Conservation (phyloP, 805 yeast genomes). For the Sporopachydermia quercuum region DNA sequence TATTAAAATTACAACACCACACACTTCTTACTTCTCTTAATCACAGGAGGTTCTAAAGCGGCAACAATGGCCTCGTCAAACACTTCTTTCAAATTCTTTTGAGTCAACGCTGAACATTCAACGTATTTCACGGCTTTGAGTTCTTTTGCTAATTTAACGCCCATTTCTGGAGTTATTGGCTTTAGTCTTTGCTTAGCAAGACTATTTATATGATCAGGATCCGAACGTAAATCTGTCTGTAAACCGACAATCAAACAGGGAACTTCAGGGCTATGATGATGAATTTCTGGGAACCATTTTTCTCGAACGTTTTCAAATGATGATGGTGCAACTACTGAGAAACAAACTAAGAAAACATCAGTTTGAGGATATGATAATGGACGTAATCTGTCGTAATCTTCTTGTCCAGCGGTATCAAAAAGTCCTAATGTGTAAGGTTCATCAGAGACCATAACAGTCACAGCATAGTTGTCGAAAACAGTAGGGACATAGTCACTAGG, state of each 20-base stretch:
- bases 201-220: slow-evolving; percentile 78
- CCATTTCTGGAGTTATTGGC: slow-evolving; percentile 76
- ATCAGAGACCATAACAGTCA: slow-evolving; percentile 91
- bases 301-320: slow-evolving; percentile 95
- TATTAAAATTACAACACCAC: slow-evolving; percentile 44
- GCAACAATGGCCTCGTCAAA: slow-evolving; percentile 98
- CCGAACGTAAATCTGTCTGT: slow-evolving; percentile 88
- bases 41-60: slow-evolving; percentile 92
- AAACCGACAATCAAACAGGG: slow-evolving; percentile 96
- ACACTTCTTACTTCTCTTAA: slow-evolving; percentile 66
- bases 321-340: slow-evolving; percentile 93
- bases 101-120: slow-evolving; percentile 95
- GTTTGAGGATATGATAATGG: slow-evolving; percentile 96
- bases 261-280: slow-evolving; percentile 96
- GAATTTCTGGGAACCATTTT: slow-evolving; percentile 98
- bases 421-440: slow-evolving; percentile 96
- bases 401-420: slow-evolving; percentile 98
- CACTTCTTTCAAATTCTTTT: slow-evolving; percentile 92
- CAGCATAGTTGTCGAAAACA: slow-evolving; percentile 93
- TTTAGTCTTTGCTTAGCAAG: slow-evolving; percentile 79
- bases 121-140: slow-evolving; percentile 92
- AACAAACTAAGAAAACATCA: slow-evolving; percentile 90
- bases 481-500: slow-evolving; percentile 98
- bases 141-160: slow-evolving; percentile 87
- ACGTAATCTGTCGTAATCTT: slow-evolving; percentile 94